A percentile compares a stretch with the other conserved stretches of the same genome.
These are phyloP conservation scores for Tetrahymena malaccensis DNA, from an alignment of 73 alveolate genomes.

Conservation along the genomic window DNA sequence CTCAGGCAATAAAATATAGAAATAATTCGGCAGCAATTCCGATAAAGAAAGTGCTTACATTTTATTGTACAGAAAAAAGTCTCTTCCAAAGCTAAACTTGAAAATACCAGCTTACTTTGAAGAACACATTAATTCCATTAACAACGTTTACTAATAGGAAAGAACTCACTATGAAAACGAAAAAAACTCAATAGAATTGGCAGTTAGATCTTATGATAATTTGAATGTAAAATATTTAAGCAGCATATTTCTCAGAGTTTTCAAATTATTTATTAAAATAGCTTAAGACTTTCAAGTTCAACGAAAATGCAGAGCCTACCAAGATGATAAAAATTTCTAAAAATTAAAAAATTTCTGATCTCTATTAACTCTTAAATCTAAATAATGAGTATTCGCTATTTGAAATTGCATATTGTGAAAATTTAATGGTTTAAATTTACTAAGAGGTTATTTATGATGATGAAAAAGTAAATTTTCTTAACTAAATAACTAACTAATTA, in stretches of 20 bases:
- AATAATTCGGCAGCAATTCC: conserved; percentile 66
- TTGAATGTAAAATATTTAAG: not conserved
- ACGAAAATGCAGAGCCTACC: not conserved
- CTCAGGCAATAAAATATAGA: conserved; percentile 67
- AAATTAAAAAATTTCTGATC: not conserved
- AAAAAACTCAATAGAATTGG: not conserved
- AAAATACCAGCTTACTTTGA: not conserved
- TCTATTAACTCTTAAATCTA: not conserved
- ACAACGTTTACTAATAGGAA: not conserved
- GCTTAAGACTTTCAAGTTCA: not conserved
- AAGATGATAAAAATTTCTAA: not conserved
- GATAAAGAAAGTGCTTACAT: conserved; percentile 74
- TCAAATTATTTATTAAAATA: not conserved
- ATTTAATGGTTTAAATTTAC: not conserved
- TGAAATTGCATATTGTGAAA: not conserved
- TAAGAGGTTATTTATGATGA: not conserved
- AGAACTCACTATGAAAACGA: not conserved
- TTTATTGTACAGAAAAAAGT: conserved; percentile 58
- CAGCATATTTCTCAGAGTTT: too few species aligned
- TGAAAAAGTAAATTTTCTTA: not conserved
- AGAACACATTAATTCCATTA: not conserved
- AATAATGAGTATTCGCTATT: not conserved
- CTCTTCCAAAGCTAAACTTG: not conserved
- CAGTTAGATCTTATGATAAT: not conserved
- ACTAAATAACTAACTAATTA: too few species aligned